phyloP scores from a whole-genome alignment of 305 asterid genomes.

The Stenogyne calaminthoides region DNA sequence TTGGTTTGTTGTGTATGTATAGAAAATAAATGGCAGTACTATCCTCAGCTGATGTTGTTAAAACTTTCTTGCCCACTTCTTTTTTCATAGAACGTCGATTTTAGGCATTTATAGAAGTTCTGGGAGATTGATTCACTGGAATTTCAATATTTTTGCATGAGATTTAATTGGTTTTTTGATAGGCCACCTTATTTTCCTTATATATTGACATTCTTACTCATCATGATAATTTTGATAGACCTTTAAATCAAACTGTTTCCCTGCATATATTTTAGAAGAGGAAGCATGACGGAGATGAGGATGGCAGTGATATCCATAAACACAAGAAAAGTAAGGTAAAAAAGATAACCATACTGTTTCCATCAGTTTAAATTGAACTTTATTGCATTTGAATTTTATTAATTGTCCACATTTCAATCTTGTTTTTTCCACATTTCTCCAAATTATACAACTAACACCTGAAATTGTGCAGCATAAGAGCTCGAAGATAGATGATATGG shows the following conservation, averaged over 20 bases:
- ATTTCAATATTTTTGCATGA: conserved; percentile 18
- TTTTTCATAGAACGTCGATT: conserved; percentile 12
- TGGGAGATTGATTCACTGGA: conserved; percentile 11
- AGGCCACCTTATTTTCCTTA: conserved; percentile 2
- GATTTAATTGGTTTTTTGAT: conserved; percentile 14
- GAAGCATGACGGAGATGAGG: conserved; percentile 90
- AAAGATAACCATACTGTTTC: conserved; percentile 25
- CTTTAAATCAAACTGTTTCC: conserved; percentile 10
- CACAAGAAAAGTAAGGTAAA: conserved; percentile 96
- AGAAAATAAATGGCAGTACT: conserved; percentile 4
- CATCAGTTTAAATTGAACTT: conserved; percentile 8
- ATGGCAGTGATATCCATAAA: conserved; percentile 66
- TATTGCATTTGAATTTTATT: conserved; percentile 22
- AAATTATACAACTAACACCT: conserved; percentile 36
- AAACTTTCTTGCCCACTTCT: neutral
- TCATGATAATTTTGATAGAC: conserved; percentile 14
- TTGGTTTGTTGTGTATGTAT: neutral
- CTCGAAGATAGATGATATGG: conserved; percentile 89
- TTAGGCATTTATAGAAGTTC: conserved; percentile 18
- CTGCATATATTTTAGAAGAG: conserved; percentile 65
- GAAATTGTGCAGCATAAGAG: conserved; percentile 81
- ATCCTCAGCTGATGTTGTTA: conserved; percentile 10
- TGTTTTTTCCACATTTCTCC: conserved; percentile 20
- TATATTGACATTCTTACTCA: neutral
- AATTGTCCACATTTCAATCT: conserved; percentile 8